phyloP scores from a whole-genome alignment of 257 asterid genomes.

The Pogostemon cablin region DNA sequence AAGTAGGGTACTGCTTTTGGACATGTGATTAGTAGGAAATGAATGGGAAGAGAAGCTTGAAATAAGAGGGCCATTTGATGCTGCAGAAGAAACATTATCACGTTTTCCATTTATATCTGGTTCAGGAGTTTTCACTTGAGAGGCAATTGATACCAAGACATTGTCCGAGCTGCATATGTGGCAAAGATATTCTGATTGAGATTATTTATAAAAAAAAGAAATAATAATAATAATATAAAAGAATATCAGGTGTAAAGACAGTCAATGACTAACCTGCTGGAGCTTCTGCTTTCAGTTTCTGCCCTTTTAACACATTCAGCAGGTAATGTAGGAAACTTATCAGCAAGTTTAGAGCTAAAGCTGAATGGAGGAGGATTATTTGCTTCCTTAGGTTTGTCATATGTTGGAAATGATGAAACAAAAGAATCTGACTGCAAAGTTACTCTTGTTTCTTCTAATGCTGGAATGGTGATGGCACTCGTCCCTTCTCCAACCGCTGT shows the following conservation, averaged over 20 bases:
- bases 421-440: slow-evolving; percentile 31
- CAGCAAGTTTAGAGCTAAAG: slow-evolving; percentile 43
- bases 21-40: slow-evolving; percentile 38
- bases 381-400: slow-evolving; percentile 45
- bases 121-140: slow-evolving; percentile 31
- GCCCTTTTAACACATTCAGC: slow-evolving; percentile 33
- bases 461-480: slow-evolving; percentile 19
- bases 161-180: slow-evolving; percentile 30
- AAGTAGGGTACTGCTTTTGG: slow-evolving; percentile 38
- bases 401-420: slow-evolving; percentile 35
- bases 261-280: slow-evolving; percentile 46
- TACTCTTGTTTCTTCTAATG: slow-evolving; percentile 37
- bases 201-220: neutral
- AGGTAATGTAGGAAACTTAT: slow-evolving; percentile 37
- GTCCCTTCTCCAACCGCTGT: slow-evolving; percentile 36
- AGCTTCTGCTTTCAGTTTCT: slow-evolving; percentile 37
- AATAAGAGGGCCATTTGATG: slow-evolving; percentile 43
- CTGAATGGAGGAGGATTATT: slow-evolving; percentile 41
- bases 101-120: slow-evolving; percentile 48
- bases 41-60: slow-evolving; percentile 38
- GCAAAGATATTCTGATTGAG: slow-evolving; percentile 15
- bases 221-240: neutral
- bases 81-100: slow-evolving; percentile 34
- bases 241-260: neutral
- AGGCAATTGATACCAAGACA: slow-evolving; percentile 36